Conservation (phyloP, 164 flowering plant genomes). For the Umbilicus rupestris region DNA sequence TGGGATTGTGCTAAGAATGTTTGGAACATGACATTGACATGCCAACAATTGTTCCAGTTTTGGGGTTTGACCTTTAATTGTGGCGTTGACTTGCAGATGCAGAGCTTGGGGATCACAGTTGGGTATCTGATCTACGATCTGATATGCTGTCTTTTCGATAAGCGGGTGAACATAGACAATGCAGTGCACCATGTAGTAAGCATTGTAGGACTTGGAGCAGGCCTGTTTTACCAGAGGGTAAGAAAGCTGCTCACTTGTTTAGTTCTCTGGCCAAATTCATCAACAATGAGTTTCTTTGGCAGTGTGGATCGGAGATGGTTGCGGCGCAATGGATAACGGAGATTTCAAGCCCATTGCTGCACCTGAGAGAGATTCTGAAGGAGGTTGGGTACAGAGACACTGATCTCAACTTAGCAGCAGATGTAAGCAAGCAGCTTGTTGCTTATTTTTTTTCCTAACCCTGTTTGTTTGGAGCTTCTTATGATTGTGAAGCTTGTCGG, state of each 20-base stretch:
- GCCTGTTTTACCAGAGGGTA: conserved; percentile 58
- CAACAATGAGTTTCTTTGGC: not conserved
- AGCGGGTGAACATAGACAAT: conserved; percentile 40
- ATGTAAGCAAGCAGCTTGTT: conserved; percentile 34
- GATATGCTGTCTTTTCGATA: conserved; percentile 51
- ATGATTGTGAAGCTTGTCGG: not conserved
- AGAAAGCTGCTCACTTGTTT: not conserved
- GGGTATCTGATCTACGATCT: conserved; percentile 76
- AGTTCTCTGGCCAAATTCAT: not conserved
- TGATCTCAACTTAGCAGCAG: conserved; percentile 71
- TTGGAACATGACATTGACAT: too few relatives aligned
- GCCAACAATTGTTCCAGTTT: not conserved
- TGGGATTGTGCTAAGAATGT: too few relatives aligned
- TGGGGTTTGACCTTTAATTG: not conserved
- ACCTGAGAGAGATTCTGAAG: conserved; percentile 77
- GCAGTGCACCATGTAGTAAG: conserved; percentile 64
- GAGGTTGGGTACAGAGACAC: conserved; percentile 83
- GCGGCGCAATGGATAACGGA: conserved; percentile 75
- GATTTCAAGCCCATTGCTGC: conserved; percentile 86
- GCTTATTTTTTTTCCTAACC: not conserved
- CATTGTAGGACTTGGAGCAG: conserved; percentile 68
- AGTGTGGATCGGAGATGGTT: conserved; percentile 91
- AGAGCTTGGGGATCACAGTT: conserved; percentile 42
- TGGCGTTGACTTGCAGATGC: conserved; percentile 41
- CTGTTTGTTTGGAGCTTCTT: too few relatives aligned